Conservation (phyloP, 1,139 yeast species). For the Debaryomyces nepalensis region DNA sequence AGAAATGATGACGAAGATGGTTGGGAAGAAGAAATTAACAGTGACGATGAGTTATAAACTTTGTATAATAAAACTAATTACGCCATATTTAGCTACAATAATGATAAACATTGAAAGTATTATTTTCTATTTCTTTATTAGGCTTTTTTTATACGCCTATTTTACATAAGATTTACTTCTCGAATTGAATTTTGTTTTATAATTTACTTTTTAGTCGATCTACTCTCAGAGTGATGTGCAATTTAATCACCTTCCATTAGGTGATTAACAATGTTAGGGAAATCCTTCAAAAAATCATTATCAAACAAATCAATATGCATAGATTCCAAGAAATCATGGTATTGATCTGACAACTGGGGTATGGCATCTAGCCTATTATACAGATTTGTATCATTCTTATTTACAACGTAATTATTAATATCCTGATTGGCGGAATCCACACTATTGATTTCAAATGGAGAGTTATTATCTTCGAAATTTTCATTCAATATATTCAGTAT, state of each 20-base stretch:
- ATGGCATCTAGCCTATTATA: neutral
- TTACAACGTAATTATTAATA: constrained; percentile 1
- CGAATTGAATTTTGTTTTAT: neutral
- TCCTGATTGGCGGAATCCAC: no score
- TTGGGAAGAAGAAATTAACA: constrained; percentile 51
- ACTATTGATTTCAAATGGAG: neutral
- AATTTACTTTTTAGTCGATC: neutral
- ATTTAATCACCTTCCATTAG: constrained; percentile 6
- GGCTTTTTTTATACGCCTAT: no score
- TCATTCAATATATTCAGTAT: neutral
- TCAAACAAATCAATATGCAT: constrained; percentile 38
- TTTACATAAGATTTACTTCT: neutral
- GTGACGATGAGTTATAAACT: constrained; percentile 24
- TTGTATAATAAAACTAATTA: constrained; percentile 14
- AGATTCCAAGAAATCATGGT: constrained; percentile 33
- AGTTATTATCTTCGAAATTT: neutral
- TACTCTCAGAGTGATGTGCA: no score
- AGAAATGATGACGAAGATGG: constrained; percentile 46
- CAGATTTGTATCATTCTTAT: neutral
- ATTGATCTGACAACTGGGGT: constrained; percentile 16
- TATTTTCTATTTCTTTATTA: neutral
- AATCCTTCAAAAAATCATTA: constrained; percentile 34
- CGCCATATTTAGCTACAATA: constrained; percentile 2
- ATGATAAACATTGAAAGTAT: neutral
- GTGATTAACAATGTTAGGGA: constrained; percentile 28